Evolutionary conservation across 1,139 yeast genomes (phyloP), one percentile per base, ranked within the genome.

Genomic region (Blastobotrys illinoisensis): DNA sequence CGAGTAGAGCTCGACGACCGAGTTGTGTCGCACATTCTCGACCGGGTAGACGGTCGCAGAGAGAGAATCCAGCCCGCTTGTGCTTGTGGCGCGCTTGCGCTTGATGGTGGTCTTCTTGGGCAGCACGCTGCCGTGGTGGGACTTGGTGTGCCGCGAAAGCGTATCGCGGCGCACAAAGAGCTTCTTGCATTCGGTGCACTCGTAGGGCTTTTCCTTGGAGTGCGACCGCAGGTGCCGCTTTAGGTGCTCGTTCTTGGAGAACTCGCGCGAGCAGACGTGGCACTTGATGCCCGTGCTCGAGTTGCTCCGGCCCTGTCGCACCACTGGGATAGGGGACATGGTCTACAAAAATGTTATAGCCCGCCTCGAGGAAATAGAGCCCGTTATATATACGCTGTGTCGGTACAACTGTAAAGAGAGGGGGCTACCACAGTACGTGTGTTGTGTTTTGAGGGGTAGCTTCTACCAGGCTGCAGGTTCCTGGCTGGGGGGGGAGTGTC

Each of bases 141-240:
- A 44, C 21, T 44, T 47, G 9, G 32, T 26, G 49, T 47, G 49
- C 13, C 49, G 40, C 21, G 49, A 16, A 2, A 47, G 43, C 18
- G 49, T 47, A 20, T 47, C 49, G 7, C 44, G 13, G 3, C 49
- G 44, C 16, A 46, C 53, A 50, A 23, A 50, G 14, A 26, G 26
- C 24, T 50, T 44, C 21, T 18, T 26, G 44, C 53, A 50, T n/a
- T 26, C 46, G 5, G 44, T 24, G 21, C 53, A 50, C 44, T 26
- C 47, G 49, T 26, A 50, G 4, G 53, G 53, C 32, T 50, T 50
- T 20, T 50, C 53, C 46, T 46, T 50, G 11, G 46, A 47, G 23
- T 50, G 53, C 19, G 46, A 47, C 21, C 53, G 50, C 19, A 50
- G 19, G 26, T 50, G 53, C 19, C 53, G 53, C 13, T 20, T 18